Conservation (phyloP, 805 yeast genomes). For the Schwanniomyces polymorphus region DNA sequence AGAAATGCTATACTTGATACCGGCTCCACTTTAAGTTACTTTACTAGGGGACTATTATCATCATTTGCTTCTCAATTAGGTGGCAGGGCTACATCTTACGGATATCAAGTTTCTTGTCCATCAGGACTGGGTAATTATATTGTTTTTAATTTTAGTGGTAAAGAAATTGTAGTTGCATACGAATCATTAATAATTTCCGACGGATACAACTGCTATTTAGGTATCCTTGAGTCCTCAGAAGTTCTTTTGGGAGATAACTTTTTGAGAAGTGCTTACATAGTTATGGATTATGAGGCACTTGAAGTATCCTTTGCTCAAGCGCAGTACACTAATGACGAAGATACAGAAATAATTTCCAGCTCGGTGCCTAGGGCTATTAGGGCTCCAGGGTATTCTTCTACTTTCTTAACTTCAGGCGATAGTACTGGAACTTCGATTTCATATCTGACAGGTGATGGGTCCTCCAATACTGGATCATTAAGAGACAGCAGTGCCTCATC, state of each 20-base stretch:
- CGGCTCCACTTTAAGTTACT: conserved; percentile 40
- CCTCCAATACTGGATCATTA: neutral
- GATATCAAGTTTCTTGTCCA: conserved; percentile 49
- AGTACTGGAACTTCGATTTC: conserved; percentile 13
- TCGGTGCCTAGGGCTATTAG: conserved; percentile 52
- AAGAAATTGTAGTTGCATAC: conserved; percentile 50
- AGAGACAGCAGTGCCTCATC: neutral
- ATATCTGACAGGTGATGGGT: conserved; percentile 8
- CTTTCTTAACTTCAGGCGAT: neutral
- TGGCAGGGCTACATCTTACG: too few relatives aligned
- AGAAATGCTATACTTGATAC: conserved; percentile 31
- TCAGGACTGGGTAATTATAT: conserved; percentile 20
- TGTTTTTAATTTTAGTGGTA: conserved; percentile 59
- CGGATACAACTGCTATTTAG: conserved; percentile 22
- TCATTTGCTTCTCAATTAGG: conserved; percentile 35
- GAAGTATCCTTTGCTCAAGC: conserved; percentile 53
- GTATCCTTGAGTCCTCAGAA: conserved; percentile 15
- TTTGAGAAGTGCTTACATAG: conserved; percentile 62
- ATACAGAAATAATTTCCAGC: conserved; percentile 47
- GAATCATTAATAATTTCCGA: conserved; percentile 22
- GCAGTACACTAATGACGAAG: conserved; percentile 25
- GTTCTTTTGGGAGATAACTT: too few relatives aligned
- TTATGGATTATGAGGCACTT: conserved; percentile 60
- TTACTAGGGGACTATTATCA: conserved; percentile 37
- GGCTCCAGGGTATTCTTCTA: conserved; percentile 47